A percentile compares a stretch with the other conserved stretches of the same genome.
These are phyloP conservation scores for Neonectria hederae DNA, from an alignment of 2,329 filamentous ascomycete genomes.

Conservation along the genomic window DNA sequence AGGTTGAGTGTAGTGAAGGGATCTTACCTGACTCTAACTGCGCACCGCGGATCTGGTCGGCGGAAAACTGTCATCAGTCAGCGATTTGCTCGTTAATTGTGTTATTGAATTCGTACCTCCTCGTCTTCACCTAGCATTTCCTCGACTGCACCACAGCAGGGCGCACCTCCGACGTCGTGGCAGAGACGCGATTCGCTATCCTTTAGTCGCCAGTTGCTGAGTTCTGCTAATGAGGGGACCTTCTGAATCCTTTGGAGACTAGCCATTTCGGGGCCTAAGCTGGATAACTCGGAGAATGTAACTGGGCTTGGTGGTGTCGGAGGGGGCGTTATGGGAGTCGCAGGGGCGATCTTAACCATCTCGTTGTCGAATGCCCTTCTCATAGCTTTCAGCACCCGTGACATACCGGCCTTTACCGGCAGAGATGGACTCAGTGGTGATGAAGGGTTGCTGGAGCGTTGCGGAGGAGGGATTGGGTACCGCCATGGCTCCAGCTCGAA, in stretches of 20 bases:
- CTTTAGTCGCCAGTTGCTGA: neutral
- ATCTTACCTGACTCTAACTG: slow-evolving; percentile 5
- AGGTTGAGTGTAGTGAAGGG: neutral
- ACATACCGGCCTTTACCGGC: neutral
- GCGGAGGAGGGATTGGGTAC: neutral
- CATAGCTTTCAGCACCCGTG: slow-evolving; percentile 1
- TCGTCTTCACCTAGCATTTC: neutral
- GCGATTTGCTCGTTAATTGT: neutral
- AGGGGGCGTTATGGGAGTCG: neutral
- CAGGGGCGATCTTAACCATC: neutral
- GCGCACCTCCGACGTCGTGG: neutral
- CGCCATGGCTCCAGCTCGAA: neutral
- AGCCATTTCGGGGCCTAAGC: neutral
- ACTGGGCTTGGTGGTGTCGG: neutral
- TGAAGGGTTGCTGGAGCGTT: neutral
- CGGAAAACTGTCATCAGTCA: neutral
- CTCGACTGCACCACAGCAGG: neutral
- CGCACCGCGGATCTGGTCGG: neutral
- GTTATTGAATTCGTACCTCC: neutral
- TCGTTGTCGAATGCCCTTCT: neutral
- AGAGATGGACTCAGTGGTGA: neutral
- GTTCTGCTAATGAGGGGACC: neutral
- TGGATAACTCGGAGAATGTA: neutral
- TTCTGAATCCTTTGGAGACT: neutral
- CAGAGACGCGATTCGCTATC: slow-evolving; percentile 2